phyloP scores from a whole-genome alignment of 345 rosid species.

The Geranium brycei region DNA sequence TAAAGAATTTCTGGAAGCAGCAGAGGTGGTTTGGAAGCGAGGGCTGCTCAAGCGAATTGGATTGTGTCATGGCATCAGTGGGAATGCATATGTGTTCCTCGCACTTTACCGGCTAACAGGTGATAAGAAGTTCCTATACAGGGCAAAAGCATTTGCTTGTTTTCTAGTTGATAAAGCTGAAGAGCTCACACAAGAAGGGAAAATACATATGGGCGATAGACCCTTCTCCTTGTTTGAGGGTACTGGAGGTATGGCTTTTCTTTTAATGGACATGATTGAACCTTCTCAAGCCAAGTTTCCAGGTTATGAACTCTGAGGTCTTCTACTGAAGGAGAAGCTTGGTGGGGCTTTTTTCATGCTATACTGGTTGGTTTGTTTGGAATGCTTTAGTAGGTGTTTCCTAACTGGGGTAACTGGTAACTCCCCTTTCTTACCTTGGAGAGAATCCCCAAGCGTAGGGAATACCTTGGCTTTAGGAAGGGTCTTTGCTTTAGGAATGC shows the following conservation, averaged over 20 bases:
- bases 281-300: constrained; percentile 50
- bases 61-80: constrained; percentile 63
- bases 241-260: constrained; percentile 50
- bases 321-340: no score
- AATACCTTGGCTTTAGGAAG: no score
- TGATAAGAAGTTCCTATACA: constrained; percentile 26
- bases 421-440: no score
- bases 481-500: no score
- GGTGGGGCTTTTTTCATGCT: no score
- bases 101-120: constrained; percentile 45
- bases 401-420: no score
- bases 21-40: constrained; percentile 48
- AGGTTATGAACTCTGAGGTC: constrained; percentile 36
- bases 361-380: no score
- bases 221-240: constrained; percentile 56
- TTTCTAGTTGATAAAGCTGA: constrained; percentile 45
- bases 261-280: constrained; percentile 41
- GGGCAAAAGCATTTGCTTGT: constrained; percentile 55
- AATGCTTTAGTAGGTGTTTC: no score
- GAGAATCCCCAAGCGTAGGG: no score
- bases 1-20: constrained; percentile 48
- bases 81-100: constrained; percentile 48
- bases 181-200: constrained; percentile 33
- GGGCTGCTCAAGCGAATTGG: constrained; percentile 65
- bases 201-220: constrained; percentile 59